Conservation (phyloP, 176 grass and related monocot species). For the Avena insularis region DNA sequence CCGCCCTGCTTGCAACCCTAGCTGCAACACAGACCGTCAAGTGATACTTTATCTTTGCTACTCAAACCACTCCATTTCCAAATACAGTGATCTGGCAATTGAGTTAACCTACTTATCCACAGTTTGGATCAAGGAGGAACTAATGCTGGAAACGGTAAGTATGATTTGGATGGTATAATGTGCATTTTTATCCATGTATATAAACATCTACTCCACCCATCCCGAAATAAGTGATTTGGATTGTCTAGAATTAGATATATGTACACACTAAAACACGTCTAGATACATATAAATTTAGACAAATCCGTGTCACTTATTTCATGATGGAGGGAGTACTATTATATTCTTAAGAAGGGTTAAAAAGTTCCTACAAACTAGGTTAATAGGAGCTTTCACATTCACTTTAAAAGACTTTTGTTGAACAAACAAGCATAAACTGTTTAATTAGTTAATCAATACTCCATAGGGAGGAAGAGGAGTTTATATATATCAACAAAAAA, state of each 20-base stretch:
- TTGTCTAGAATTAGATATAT: too few relatives aligned
- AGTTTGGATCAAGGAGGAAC: neutral
- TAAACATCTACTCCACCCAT: neutral
- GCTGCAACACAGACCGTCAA: neutral
- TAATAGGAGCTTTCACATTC: neutral
- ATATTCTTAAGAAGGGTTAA: neutral
- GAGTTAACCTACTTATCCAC: neutral
- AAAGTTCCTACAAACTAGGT: neutral
- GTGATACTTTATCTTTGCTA: neutral
- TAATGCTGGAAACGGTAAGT: neutral
- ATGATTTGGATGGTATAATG: neutral
- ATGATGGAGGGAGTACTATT: neutral
- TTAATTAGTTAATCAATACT: neutral
- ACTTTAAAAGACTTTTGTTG: neutral
- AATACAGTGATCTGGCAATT: neutral
- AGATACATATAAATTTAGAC: too few relatives aligned
- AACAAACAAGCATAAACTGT: conserved; percentile 4
- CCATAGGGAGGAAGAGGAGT: neutral
- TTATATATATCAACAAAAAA: neutral
- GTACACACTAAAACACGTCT: too few relatives aligned
- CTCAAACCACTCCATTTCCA: neutral
- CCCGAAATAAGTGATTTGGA: too few relatives aligned
- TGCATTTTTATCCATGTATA: neutral
- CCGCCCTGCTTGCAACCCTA: too few relatives aligned
- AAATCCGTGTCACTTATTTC: too few relatives aligned